Evolutionary conservation across 75 land plant genomes (phyloP).

Genomic region (Cupressus sempervirens): DNA sequence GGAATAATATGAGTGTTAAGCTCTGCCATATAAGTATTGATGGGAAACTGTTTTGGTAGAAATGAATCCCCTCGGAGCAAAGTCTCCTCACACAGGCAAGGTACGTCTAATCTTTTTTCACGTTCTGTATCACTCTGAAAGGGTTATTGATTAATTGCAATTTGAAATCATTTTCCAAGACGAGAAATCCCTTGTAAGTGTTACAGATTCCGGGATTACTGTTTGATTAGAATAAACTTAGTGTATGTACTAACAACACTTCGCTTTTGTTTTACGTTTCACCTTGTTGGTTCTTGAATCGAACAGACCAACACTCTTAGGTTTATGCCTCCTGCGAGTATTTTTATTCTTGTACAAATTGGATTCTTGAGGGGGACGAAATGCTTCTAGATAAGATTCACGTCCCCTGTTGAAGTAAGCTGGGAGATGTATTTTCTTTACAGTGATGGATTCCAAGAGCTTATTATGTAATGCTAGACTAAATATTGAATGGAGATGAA

Average conservation of each 20-base stretch:
- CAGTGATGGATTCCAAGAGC: neutral
- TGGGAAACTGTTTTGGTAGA: constrained; percentile 9
- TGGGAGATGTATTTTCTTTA: neutral
- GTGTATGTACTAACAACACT: neutral
- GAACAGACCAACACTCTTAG: neutral
- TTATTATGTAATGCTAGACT: neutral
- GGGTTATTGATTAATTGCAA: neutral
- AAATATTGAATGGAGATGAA: neutral
- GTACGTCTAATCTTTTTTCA: neutral
- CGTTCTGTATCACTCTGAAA: neutral
- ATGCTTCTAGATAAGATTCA: neutral
- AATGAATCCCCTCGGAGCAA: neutral
- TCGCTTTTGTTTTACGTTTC: neutral
- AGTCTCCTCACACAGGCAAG: constrained; percentile 10
- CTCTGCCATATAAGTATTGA: constrained; percentile 2
- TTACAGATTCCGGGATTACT: neutral
- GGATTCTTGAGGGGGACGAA: neutral
- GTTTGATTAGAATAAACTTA: neutral
- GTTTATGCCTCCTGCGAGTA: neutral
- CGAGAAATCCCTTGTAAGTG: no score
- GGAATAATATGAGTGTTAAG: neutral
- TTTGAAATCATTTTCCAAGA: neutral
- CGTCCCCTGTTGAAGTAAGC: neutral
- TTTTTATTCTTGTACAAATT: neutral
- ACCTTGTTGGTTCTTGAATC: neutral